phyloP scores from a whole-genome alignment of 2,329 filamentous ascomycete species.

The Exophiala xenobiotica region DNA sequence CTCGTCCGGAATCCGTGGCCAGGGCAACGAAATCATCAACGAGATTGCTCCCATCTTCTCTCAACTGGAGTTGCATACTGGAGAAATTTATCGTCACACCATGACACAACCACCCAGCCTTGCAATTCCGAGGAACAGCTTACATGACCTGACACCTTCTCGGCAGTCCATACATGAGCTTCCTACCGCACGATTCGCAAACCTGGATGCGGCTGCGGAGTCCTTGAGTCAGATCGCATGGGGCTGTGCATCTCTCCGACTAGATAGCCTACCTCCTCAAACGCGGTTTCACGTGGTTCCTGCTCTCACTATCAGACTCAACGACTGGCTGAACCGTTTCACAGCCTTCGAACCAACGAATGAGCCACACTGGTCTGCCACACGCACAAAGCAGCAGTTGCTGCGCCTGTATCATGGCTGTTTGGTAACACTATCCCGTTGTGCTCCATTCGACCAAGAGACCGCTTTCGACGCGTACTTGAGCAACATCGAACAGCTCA shows the following conservation, averaged over 20 bases:
- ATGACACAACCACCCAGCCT: not conserved
- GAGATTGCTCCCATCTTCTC: conserved; percentile 22
- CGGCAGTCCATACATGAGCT: too few species aligned
- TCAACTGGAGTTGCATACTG: conserved; percentile 14
- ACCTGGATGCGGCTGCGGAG: conserved; percentile 4
- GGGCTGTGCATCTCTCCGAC: conserved; percentile 4
- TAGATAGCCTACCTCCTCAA: not conserved
- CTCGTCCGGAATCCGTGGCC: not conserved
- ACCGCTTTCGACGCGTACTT: conserved; percentile 14
- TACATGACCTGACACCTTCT: too few species aligned
- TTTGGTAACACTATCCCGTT: conserved; percentile 19
- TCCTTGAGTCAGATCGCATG: conserved; percentile 8
- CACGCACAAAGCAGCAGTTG: conserved; percentile 5
- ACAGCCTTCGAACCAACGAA: conserved; percentile 2
- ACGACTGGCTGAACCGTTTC: conserved; percentile 17
- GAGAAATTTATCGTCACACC: conserved; percentile 5
- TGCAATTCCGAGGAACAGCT: not conserved
- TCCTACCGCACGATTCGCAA: too few species aligned
- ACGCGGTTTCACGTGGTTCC: conserved; percentile 21
- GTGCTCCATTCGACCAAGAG: conserved; percentile 18
- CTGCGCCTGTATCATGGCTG: conserved; percentile 15
- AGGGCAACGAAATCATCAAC: not conserved
- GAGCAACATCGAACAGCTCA: conserved; percentile 11
- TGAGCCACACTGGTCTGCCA: not conserved
- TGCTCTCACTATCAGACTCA: conserved; percentile 11